Percentiles rank a stretch among this genome's conserved stretches.
phyloP scores from a whole-genome alignment of 208 protist genomes.

The Trypanosoma scelopori region DNA sequence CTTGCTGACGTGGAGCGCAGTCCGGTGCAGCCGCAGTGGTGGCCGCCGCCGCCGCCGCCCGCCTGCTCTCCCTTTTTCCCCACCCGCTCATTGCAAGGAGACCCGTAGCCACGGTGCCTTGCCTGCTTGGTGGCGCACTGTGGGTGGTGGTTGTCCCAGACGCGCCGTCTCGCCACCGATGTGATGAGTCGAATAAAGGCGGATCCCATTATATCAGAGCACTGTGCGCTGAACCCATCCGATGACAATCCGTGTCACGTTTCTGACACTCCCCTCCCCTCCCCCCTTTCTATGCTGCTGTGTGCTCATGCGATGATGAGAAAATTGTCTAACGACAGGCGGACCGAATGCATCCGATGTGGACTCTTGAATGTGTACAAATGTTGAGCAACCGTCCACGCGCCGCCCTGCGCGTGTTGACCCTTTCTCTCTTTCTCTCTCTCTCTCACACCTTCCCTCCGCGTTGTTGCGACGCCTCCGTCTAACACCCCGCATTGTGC shows the following conservation, averaged over 20 bases:
- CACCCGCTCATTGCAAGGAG: neutral
- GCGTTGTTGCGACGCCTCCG: conserved; percentile 8
- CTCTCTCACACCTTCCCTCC: neutral
- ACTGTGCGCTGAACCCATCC: conserved; percentile 23
- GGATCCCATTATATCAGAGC: conserved; percentile 25
- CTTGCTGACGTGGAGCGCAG: conserved; percentile 6
- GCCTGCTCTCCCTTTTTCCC: neutral
- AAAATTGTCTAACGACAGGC: conserved; percentile 40
- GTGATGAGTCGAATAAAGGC: conserved; percentile 19
- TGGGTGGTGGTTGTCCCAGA: conserved; percentile 15
- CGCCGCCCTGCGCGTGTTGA: neutral
- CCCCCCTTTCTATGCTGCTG: neutral
- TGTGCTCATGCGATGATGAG: conserved; percentile 19
- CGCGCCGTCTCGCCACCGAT: neutral
- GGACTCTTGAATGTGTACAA: conserved; percentile 40
- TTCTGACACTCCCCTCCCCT: conserved; percentile 3
- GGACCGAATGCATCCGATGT: conserved; percentile 27
- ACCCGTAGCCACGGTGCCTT: conserved; percentile 24
- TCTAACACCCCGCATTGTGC: conserved; percentile 26
- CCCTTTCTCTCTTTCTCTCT: conserved; percentile 1
- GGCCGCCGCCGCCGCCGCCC: no score
- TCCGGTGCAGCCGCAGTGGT: neutral
- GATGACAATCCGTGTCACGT: conserved; percentile 28
- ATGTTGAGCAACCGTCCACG: conserved; percentile 27
- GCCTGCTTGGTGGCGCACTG: conserved; percentile 12